A percentile compares a stretch with the other conserved stretches of the same genome.
Conservation (phyloP, 1,284 basidiomycete genomes). For the Wallemia mellicola region DNA sequence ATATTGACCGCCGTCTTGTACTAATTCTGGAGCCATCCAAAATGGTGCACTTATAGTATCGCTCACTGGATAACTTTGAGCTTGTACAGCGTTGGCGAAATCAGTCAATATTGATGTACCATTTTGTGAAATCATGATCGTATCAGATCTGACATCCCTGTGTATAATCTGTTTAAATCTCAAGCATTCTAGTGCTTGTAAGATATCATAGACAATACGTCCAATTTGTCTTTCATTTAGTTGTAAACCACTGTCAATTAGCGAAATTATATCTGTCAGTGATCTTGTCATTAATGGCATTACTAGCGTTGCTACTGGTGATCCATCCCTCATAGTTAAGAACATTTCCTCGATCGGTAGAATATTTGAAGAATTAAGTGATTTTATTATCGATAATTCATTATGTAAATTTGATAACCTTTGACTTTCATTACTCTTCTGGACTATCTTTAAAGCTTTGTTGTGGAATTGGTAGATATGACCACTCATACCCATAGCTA, state of each 20-base stretch:
- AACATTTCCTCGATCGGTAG: neutral
- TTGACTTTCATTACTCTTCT: neutral
- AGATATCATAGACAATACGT: neutral
- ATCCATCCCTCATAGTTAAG: neutral
- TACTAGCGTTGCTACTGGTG: neutral
- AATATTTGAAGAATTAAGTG: neutral
- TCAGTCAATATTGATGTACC: neutral
- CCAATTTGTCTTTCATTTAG: neutral
- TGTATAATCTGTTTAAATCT: neutral
- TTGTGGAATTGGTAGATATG: neutral
- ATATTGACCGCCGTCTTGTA: neutral
- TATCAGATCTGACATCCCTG: neutral
- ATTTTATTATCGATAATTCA: neutral
- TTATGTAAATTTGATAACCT: neutral
- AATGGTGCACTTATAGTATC: neutral
- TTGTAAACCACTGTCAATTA: neutral
- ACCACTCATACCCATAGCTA: neutral
- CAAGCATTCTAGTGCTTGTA: neutral
- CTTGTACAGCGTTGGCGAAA: neutral
- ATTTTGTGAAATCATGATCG: neutral
- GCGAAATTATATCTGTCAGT: neutral
- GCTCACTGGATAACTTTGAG: neutral
- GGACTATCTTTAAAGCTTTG: neutral
- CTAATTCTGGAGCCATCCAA: neutral
- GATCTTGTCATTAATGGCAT: neutral